A percentile compares a stretch with the other conserved stretches of the same genome.
These are phyloP conservation scores for Royoungia palumana DNA, from an alignment of 768 basidiomycete genomes.

Conservation along the genomic window DNA sequence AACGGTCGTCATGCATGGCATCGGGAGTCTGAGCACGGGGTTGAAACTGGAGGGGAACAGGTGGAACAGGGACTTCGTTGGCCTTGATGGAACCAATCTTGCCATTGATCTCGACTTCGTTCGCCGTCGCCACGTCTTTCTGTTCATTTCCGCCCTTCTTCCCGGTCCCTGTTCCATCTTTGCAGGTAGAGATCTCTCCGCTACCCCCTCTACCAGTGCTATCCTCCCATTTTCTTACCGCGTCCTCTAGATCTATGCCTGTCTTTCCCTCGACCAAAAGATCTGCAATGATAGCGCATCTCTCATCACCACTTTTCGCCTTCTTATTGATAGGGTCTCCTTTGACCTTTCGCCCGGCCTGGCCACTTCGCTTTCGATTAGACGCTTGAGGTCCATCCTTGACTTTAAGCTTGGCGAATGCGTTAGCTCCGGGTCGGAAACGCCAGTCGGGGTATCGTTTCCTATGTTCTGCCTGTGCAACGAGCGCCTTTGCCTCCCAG, in stretches of 20 bases:
- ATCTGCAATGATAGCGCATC: conserved; percentile 64
- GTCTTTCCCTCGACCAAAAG: conserved; percentile 65
- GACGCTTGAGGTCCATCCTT: conserved; percentile 37
- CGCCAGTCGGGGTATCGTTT: conserved; percentile 78
- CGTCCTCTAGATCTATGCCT: conserved; percentile 57
- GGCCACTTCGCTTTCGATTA: conserved; percentile 29
- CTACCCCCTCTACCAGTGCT: conserved; percentile 3
- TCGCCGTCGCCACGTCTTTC: conserved; percentile 12
- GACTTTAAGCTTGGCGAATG: conserved; percentile 37
- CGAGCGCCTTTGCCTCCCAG: conserved; percentile 74
- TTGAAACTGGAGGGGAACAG: conserved; percentile 7
- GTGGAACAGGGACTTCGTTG: not conserved
- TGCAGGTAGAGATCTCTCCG: conserved; percentile 6
- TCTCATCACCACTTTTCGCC: conserved; percentile 42
- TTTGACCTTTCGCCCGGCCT: conserved; percentile 27
- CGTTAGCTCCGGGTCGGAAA: conserved; percentile 63
- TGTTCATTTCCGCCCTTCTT: conserved; percentile 26
- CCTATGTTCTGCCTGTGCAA: conserved; percentile 72
- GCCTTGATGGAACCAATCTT: conserved; percentile 4
- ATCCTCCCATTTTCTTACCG: conserved; percentile 51
- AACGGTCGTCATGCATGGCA: conserved; percentile 27
- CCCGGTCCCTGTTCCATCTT: conserved; percentile 2
- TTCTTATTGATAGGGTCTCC: conserved; percentile 30
- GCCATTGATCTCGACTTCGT: conserved; percentile 8
- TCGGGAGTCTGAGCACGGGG: conserved; percentile 30